Evolutionary conservation across 2,329 filamentous ascomycete genomes (phyloP), one percentile per base, ranked within the genome.

Genomic region (Gnomoniopsis smithogilvyi): DNA sequence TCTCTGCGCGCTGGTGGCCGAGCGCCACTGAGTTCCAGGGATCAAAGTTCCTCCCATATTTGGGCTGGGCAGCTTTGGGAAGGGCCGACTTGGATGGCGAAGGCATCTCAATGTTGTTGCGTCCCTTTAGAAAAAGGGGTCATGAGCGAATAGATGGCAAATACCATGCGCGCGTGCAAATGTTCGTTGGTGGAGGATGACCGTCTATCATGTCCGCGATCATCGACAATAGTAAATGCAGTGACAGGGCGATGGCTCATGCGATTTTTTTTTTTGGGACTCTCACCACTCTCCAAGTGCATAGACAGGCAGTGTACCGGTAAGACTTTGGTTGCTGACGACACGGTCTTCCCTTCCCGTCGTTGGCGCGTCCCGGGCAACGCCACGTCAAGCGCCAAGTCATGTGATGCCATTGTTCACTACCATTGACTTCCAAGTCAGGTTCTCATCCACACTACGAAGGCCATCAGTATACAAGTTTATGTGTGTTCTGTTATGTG

Each of bases 1-100:
- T 87, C 61, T 94, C 89, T 46, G 90, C 85, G 45, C 86, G 82
- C 73, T 96, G 92, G 70, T 96, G 91, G 49, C 91, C 91, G 1
- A 88, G 87, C 6, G 88, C 86, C 14, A 86, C 84, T 15, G 86
- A 87, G 73, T 92, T 92, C 86, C 86, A 90, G 6, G 85, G 79
- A 71, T 90, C 87, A 67, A 88, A 89, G 60, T 69, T 68, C 38
- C 74, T 73, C 26, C 73, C 72, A 67, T 74, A 71, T 38, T 67
- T 70, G 22, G 81, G 78, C 51, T 77, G 69, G 21, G 77, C 74
- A 34, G 74, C 71, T 60, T 67, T 73, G 58, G 69, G 63, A 0
- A 69, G 62, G 24, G 62, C 51, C 53, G 56, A 36, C 6, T 54
- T 51, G 2, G 55, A 21, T 2, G 56, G 53, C 3, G 56, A 48